phyloP scores from a whole-genome alignment of 768 basidiomycete genomes.

The Tricholomella constricta region DNA sequence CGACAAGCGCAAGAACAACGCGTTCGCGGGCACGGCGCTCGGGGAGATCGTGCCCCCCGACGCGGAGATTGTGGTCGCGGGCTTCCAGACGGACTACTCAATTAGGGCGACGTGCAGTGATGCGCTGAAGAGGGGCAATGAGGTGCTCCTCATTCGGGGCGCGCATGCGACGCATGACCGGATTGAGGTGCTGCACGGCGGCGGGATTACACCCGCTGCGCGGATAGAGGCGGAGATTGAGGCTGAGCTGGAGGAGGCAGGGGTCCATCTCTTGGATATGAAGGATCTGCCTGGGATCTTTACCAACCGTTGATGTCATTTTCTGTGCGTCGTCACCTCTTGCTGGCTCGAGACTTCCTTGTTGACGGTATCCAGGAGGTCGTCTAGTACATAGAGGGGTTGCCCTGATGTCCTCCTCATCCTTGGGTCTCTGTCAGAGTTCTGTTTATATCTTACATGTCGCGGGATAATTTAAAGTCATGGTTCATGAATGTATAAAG shows the following conservation, averaged over 20 bases:
- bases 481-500: too few species aligned
- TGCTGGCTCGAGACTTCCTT: not conserved
- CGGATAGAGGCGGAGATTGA: slow-evolving; percentile 63
- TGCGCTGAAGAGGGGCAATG: slow-evolving; percentile 64
- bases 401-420: too few species aligned
- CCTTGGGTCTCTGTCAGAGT: not conserved
- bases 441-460: not conserved
- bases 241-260: slow-evolving; percentile 67
- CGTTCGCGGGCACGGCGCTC: slow-evolving; percentile 62
- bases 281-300: slow-evolving; percentile 62
- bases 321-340: not conserved
- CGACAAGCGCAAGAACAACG: slow-evolving; percentile 73
- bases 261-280: slow-evolving; percentile 67
- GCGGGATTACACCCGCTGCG: slow-evolving; percentile 51
- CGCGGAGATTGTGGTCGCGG: slow-evolving; percentile 66
- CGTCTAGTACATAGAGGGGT: too few species aligned
- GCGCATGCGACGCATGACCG: slow-evolving; percentile 73
- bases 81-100: slow-evolving; percentile 69
- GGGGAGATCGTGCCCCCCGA: slow-evolving; percentile 48
- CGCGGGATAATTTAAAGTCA: not conserved
- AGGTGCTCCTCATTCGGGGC: slow-evolving; percentile 61
- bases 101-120: slow-evolving; percentile 61
- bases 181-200: slow-evolving; percentile 61
- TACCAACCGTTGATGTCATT: slow-evolving; percentile 43
- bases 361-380: not conserved